Conservation (phyloP, 331 rosid genomes). For the Phaseolus coccineus region DNA sequence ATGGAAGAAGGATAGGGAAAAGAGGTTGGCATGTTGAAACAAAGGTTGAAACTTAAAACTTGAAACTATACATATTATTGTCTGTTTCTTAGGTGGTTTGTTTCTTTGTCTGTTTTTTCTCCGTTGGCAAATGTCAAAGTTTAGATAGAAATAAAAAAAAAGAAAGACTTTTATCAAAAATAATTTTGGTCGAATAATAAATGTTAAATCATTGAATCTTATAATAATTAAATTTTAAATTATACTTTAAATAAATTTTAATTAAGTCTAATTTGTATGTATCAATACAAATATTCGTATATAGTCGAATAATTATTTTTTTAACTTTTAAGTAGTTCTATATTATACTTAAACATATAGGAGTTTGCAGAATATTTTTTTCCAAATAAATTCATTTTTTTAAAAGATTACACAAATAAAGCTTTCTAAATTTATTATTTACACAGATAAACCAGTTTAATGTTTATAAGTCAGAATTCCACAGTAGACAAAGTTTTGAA, state of each 20-base stretch:
- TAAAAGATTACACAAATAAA: too few relatives aligned
- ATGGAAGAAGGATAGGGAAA: constrained; percentile 16
- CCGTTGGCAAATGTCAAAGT: constrained; percentile 43
- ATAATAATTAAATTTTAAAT: background rate
- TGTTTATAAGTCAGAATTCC: too few relatives aligned
- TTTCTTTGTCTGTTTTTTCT: constrained; percentile 26
- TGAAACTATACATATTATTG: background rate
- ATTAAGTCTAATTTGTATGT: background rate
- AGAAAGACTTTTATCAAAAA: background rate
- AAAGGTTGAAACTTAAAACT: constrained; percentile 17
- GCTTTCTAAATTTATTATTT: too few relatives aligned
- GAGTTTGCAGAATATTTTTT: too few relatives aligned
- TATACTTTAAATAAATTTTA: background rate
- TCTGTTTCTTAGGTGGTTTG: constrained; percentile 35
- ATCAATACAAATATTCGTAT: background rate
- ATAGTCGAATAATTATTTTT: too few relatives aligned
- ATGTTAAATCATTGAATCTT: background rate
- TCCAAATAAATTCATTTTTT: too few relatives aligned
- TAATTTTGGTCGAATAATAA: background rate
- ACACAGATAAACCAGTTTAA: too few relatives aligned
- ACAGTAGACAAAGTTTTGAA: too few relatives aligned
- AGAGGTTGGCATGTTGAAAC: constrained; percentile 30
- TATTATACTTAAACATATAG: too few relatives aligned
- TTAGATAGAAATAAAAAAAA: background rate
- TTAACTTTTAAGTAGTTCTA: too few relatives aligned